Evolutionary conservation across 1,139 yeast species (phyloP).

Genomic region (Zhuliangozyma parablackwelliae): DNA sequence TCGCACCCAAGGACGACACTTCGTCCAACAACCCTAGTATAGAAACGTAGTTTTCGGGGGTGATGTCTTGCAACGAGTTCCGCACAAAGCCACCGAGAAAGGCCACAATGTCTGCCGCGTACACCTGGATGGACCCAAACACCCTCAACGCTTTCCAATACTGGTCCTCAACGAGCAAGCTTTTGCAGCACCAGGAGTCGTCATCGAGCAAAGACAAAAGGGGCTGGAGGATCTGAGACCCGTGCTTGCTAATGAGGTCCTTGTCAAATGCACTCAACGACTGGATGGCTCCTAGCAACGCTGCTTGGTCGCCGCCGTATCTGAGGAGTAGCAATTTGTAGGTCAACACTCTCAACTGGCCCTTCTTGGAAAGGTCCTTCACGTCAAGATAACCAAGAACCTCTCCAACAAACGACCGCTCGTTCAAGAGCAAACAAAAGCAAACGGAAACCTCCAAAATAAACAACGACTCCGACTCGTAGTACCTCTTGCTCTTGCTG

Average conservation of each 20-base stretch:
- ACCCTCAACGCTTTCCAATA: constrained; percentile 64
- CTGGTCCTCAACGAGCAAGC: constrained; percentile 40
- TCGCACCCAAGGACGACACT: constrained; percentile 76
- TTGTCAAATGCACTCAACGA: constrained; percentile 27
- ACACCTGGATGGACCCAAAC: constrained; percentile 53
- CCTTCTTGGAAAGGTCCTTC: constrained; percentile 24
- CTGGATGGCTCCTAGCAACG: constrained; percentile 20
- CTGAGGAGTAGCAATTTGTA: constrained; percentile 43
- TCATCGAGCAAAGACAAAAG: constrained; percentile 48
- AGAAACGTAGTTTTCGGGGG: constrained; percentile 53
- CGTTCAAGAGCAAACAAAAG: constrained; percentile 42
- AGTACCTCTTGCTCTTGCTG: constrained; percentile 42
- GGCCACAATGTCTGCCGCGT: constrained; percentile 45
- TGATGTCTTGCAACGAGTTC: constrained; percentile 34
- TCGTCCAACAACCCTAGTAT: constrained; percentile 73
- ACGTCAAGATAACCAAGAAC: constrained; percentile 19
- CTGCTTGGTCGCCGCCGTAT: constrained; percentile 17
- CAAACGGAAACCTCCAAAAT: constrained; percentile 53
- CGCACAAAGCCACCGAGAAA: constrained; percentile 46
- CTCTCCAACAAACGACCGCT: constrained; percentile 12
- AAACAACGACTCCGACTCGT: constrained; percentile 53
- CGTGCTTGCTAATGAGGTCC: constrained; percentile 41
- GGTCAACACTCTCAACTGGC: constrained; percentile 28
- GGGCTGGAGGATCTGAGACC: constrained; percentile 50
- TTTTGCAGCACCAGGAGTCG: constrained; percentile 43